A percentile compares a stretch with the other conserved stretches of the same genome.
Conservation (phyloP, 2,329 filamentous ascomycete species). For the Raffaelea deltoideospora region DNA sequence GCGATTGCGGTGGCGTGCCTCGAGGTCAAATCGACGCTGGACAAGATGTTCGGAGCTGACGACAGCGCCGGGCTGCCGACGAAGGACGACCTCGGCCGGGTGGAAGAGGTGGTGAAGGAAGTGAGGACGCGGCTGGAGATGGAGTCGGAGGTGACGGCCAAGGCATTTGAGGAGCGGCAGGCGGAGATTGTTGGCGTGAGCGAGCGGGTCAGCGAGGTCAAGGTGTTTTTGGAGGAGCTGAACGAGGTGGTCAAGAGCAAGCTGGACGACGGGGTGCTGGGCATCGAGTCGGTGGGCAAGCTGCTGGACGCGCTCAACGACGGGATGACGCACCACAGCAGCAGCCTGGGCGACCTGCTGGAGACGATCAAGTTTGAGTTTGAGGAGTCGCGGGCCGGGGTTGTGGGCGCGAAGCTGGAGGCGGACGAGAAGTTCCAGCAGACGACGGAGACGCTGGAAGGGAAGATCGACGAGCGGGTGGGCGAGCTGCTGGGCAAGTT, state of each 20-base stretch:
- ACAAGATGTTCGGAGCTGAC: conserved; percentile 57
- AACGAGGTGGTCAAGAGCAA: conserved; percentile 62
- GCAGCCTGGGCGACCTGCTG: conserved; percentile 56
- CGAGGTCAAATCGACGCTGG: conserved; percentile 70
- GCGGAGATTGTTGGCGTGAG: conserved; percentile 66
- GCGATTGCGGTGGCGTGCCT: conserved; percentile 65
- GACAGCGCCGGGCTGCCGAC: conserved; percentile 49
- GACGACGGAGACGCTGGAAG: conserved; percentile 35
- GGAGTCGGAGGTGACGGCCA: conserved; percentile 59
- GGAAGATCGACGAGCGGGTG: conserved; percentile 50
- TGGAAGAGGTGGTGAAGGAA: conserved; percentile 55
- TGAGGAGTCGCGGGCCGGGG: conserved; percentile 67
- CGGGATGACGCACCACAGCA: conserved; percentile 40
- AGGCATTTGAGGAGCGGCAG: conserved; percentile 71
- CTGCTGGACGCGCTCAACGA: conserved; percentile 53
- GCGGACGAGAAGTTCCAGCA: conserved; percentile 61
- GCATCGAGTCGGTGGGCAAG: conserved; percentile 58
- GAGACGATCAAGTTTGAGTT: conserved; percentile 74
- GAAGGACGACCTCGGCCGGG: conserved; percentile 59
- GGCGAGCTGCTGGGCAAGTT: conserved; percentile 73
- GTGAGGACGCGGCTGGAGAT: conserved; percentile 48
- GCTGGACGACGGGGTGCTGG: conserved; percentile 58
- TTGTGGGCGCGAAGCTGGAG: conserved; percentile 69
- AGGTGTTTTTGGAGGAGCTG: conserved; percentile 61
- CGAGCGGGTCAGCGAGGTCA: conserved; percentile 55